Conservation (phyloP, 169 alveolate genomes). For the Pseudocohnilembus persalinus region DNA sequence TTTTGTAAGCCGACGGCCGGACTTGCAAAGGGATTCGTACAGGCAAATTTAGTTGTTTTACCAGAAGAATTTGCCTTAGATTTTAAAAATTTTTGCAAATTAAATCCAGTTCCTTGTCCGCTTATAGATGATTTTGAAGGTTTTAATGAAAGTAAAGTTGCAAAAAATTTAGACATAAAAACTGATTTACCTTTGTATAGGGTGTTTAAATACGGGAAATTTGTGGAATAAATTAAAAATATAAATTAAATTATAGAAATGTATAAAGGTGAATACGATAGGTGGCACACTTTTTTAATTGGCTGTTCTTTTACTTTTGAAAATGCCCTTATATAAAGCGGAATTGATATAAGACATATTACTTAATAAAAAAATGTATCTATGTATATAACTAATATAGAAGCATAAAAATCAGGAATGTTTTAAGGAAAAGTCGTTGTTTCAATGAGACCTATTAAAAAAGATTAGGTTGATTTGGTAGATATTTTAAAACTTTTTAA, state of each 20-base stretch:
- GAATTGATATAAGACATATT: slow-evolving; percentile 41
- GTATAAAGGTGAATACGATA: neutral
- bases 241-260: too few species aligned
- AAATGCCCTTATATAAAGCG: slow-evolving; percentile 43
- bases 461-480: neutral
- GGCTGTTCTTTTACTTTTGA: slow-evolving; percentile 66
- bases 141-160: slow-evolving; percentile 17
- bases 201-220: neutral
- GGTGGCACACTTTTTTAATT: slow-evolving; percentile 33
- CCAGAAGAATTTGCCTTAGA: slow-evolving; percentile 44
- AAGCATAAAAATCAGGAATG: neutral
- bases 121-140: slow-evolving; percentile 49
- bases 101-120: slow-evolving; percentile 66
- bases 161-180: neutral
- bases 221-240: too few species aligned
- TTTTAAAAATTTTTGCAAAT: slow-evolving; percentile 43
- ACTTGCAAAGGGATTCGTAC: slow-evolving; percentile 27
- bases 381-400: neutral
- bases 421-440: neutral
- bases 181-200: neutral
- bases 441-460: neutral
- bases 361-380: neutral
- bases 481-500: too few species aligned
- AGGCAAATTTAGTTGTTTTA: slow-evolving; percentile 51
- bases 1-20: neutral